Percentiles rank a stretch among this genome's conserved stretches.
These are phyloP conservation scores for Rhodomyrtus tomentosa DNA, from an alignment of 345 rosid species.

Conservation along the genomic window DNA sequence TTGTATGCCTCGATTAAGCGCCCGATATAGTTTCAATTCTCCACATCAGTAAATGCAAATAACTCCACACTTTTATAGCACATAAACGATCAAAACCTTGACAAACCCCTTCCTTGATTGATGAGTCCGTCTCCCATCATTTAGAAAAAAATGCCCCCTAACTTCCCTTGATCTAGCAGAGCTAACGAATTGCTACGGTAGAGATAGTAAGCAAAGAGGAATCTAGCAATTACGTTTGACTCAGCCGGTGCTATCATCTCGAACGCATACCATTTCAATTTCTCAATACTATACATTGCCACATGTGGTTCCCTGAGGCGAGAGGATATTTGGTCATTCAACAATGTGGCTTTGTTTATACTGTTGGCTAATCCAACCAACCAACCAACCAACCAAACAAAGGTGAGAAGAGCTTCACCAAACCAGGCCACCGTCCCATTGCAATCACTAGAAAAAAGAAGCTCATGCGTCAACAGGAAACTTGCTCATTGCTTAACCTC, in stretches of 20 bases:
- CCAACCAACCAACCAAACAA: no score
- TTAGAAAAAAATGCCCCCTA: neutral
- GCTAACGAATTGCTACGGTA: neutral
- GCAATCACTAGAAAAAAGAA: neutral
- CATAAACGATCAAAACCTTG: neutral
- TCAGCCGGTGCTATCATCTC: neutral
- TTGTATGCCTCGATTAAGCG: neutral
- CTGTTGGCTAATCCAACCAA: neutral
- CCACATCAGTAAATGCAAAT: neutral
- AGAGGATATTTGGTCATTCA: neutral
- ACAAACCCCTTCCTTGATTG: accelerated
- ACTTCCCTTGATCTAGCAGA: neutral
- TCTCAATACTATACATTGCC: neutral
- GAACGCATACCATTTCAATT: accelerated
- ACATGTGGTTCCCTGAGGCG: neutral
- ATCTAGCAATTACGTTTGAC: neutral
- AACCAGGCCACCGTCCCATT: neutral
- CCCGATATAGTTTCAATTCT: neutral
- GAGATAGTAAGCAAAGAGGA: neutral
- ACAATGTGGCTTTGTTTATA: neutral
- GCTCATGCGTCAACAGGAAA: neutral
- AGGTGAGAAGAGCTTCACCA: neutral
- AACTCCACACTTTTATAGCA: accelerated
- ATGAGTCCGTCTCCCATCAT: neutral
- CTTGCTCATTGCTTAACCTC: neutral